These are phyloP conservation scores for Uronychia setigera DNA, from an alignment of 73 alveolate genomes.

Conservation along the genomic window DNA sequence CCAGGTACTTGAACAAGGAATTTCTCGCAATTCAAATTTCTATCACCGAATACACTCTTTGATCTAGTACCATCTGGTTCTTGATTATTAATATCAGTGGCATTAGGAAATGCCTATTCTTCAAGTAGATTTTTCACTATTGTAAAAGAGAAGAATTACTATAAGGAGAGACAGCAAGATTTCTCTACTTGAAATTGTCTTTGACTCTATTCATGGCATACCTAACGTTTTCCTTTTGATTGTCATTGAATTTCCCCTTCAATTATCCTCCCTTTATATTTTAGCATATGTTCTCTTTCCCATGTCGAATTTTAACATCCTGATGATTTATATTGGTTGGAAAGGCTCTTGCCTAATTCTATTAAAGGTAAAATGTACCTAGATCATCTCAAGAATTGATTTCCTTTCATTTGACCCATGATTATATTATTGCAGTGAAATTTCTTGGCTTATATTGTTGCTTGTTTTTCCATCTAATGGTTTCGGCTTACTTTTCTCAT, in stretches of 20 bases:
- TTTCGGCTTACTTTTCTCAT: neutral
- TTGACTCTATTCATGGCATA: neutral
- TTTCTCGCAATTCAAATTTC: neutral
- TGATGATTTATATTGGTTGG: neutral
- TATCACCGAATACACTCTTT: neutral
- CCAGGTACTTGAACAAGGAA: neutral
- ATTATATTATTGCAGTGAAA: too few species aligned
- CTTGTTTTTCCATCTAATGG: neutral
- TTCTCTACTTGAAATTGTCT: neutral
- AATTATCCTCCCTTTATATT: neutral
- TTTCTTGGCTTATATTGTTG: too few species aligned
- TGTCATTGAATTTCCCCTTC: neutral
- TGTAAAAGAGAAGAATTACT: neutral
- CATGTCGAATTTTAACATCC: too few species aligned
- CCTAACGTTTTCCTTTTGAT: neutral
- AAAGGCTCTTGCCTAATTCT: neutral
- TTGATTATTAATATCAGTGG: neutral
- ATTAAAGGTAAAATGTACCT: neutral
- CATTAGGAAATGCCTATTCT: neutral
- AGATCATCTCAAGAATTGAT: neutral
- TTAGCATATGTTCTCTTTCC: too few species aligned
- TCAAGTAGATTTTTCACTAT: neutral
- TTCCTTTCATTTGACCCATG: neutral
- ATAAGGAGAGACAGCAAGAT: neutral
- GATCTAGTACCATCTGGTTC: neutral